Evolutionary conservation across 1,284 basidiomycete species (phyloP).

Genomic region (Xerocomus minutiporus): DNA sequence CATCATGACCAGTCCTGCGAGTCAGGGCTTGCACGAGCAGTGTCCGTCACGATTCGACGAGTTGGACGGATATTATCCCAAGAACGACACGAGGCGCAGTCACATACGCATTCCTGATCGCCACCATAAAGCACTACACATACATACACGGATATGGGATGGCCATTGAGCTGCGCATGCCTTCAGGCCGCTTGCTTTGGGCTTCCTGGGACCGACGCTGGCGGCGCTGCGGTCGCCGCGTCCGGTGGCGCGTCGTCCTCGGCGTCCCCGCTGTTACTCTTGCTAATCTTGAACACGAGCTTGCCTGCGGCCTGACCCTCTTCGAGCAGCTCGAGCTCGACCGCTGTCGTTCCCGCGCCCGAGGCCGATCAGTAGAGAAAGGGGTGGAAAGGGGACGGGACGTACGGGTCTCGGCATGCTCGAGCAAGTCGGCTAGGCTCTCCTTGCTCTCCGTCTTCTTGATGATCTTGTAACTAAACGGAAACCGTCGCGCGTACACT

Average conservation of each 20-base stretch:
- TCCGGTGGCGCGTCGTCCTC: slow-evolving; percentile 1
- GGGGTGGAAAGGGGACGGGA: not conserved
- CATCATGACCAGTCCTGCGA: no score
- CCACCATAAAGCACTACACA: not conserved
- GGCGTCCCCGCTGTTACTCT: slow-evolving; percentile 3
- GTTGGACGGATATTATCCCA: not conserved
- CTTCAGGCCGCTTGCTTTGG: slow-evolving; percentile 2
- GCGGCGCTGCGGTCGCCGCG: not conserved
- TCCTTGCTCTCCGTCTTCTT: slow-evolving; percentile 34
- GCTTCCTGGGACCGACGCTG: slow-evolving; percentile 6
- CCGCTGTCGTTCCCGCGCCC: slow-evolving; percentile 11
- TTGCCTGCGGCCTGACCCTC: slow-evolving; percentile 30
- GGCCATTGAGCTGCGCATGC: no score
- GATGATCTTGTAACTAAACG: slow-evolving; percentile 33
- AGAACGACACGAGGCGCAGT: not conserved
- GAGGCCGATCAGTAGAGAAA: not conserved
- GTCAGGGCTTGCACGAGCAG: no score
- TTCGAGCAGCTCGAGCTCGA: slow-evolving; percentile 31
- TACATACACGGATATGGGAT: not conserved
- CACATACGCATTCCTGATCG: not conserved
- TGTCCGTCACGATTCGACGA: not conserved
- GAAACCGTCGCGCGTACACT: slow-evolving; percentile 30
- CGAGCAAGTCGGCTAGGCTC: slow-evolving; percentile 31
- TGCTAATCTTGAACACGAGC: slow-evolving; percentile 27
- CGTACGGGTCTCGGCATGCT: slow-evolving; percentile 30